Conservation (phyloP, 2,329 filamentous ascomycete species). For the Penicillium sp. region DNA sequence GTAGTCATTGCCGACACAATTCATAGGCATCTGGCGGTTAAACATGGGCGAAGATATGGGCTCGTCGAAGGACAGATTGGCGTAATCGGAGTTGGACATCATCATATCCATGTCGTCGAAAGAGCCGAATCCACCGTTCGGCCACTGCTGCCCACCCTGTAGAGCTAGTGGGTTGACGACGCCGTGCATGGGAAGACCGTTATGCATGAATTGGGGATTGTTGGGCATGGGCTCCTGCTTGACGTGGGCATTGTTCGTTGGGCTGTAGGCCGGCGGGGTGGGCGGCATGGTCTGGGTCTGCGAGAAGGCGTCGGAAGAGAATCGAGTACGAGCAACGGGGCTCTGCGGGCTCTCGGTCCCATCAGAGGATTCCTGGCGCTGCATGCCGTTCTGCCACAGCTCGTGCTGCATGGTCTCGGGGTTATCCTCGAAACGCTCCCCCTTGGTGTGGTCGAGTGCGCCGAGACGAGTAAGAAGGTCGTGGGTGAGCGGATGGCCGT, state of each 20-base stretch:
- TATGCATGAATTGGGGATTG: conserved; percentile 17
- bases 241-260: conserved; percentile 27
- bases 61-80: conserved; percentile 35
- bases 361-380: conserved; percentile 55
- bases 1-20: conserved; percentile 36
- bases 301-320: conserved; percentile 30
- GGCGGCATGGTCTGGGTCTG: conserved; percentile 35
- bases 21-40: conserved; percentile 35
- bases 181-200: conserved; percentile 31
- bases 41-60: conserved; percentile 36
- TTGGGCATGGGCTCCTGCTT: conserved; percentile 25
- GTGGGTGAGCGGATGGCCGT: conserved; percentile 61
- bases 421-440: conserved; percentile 60
- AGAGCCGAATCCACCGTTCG: conserved; percentile 23
- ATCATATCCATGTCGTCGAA: conserved; percentile 37
- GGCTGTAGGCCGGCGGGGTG: conserved; percentile 43
- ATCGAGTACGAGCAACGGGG: conserved; percentile 32
- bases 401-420: conserved; percentile 55
- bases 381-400: conserved; percentile 52
- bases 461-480: conserved; percentile 61
- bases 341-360: conserved; percentile 57
- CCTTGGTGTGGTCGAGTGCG: conserved; percentile 53
- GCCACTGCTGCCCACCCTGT: conserved; percentile 31
- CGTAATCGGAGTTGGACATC: conserved; percentile 31
- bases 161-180: conserved; percentile 39